Percentiles rank a stretch among this genome's conserved stretches.
Conservation (phyloP, 768 basidiomycete genomes). For the Mycena indigotica region DNA sequence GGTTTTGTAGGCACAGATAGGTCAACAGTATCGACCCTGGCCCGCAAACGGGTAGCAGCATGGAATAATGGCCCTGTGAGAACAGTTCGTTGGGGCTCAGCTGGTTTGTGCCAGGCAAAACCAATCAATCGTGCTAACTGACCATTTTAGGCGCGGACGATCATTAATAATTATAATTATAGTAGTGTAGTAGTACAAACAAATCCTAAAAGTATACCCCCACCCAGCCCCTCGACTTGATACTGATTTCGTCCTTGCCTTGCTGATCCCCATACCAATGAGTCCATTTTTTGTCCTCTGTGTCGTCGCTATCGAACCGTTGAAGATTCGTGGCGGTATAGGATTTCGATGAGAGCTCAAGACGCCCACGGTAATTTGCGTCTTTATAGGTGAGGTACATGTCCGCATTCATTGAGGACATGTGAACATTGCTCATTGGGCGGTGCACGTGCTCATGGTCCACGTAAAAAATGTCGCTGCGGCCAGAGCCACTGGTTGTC, state of each 20-base stretch:
- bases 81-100: constrained; percentile 41
- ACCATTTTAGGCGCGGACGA: not conserved
- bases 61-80: constrained; percentile 46
- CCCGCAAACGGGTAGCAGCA: constrained; percentile 43
- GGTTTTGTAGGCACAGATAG: constrained; percentile 54
- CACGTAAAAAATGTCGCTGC: constrained; percentile 52
- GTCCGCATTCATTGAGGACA: constrained; percentile 52
- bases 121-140: not conserved
- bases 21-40: constrained; percentile 51
- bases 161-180: not conserved
- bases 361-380: constrained; percentile 50
- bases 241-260: constrained; percentile 41
- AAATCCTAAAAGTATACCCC: constrained; percentile 45
- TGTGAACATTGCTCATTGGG: constrained; percentile 50
- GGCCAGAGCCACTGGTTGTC: constrained; percentile 57
- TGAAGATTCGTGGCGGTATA: constrained; percentile 36
- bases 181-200: too few relatives aligned
- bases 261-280: constrained; percentile 43
- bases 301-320: constrained; percentile 5
- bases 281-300: constrained; percentile 35
- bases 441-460: constrained; percentile 43
- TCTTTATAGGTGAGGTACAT: constrained; percentile 58
- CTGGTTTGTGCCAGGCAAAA: constrained; percentile 26
- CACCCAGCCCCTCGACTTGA: constrained; percentile 50
- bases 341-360: constrained; percentile 47